Evolutionary conservation across 2,329 filamentous ascomycete genomes (phyloP), one percentile per base, ranked within the genome.

Genomic region (Herpotrichia juniperi): DNA sequence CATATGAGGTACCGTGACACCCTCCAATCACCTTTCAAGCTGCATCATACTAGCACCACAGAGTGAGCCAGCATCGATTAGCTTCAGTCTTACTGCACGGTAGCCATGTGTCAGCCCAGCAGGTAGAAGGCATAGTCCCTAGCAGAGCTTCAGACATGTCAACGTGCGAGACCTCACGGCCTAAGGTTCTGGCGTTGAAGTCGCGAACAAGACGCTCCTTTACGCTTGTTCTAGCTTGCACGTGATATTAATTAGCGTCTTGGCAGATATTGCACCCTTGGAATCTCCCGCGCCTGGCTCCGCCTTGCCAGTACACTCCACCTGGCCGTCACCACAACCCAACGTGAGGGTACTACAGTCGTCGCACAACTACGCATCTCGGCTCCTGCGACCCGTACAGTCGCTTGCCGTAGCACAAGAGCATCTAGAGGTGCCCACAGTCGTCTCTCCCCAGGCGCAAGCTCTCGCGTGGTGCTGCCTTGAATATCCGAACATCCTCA

Each of bases 311-410:
- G 48, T 63, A 64, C 66, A 69, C 63, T n/a, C 58, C 42, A 54
- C 57, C 60, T 48, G 51, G 37, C 37, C 57, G 63, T 61, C 58
- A 67, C 64, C 56, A 68, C 64, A 58, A 66, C 57, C n/a, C 59
- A 58, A 57, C 56, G 63, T 65, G 62, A 67, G 59, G 62, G 63
- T 57, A 61, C 62, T 59, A 55, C 56, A 63, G 54, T 48, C 53
- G 69, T 71, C 61, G 62, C 57, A 70, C 67, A 70, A 67, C 56
- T 57, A 59, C 62, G 55, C 46, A 55, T 56, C 50, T 57, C 61
- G 59, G 58, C 54, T 56, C 54, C 47, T 49, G 46, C 53, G 53
- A 57, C 45, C 54, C 60, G 47, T 62, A 57, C 39, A 66, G 59
- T 54, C 51, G 42, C 58, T 62, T 56, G 48, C 53, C 42, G 54